These are phyloP conservation scores for Hymenoscyphus albidus DNA, from an alignment of 2,329 filamentous ascomycete genomes.

Conservation along the genomic window DNA sequence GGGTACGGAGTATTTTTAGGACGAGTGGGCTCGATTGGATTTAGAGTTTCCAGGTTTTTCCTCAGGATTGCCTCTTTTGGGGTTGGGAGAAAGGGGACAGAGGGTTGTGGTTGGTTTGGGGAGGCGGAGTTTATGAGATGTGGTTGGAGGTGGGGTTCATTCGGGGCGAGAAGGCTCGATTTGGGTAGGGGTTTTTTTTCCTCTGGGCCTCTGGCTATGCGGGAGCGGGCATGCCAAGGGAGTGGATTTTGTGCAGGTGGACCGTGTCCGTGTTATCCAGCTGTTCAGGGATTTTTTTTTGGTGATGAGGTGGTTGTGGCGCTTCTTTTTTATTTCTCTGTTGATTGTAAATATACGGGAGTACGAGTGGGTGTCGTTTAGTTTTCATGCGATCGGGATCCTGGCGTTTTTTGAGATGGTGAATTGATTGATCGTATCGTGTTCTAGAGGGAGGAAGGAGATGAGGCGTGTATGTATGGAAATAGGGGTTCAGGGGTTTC, in stretches of 20 bases:
- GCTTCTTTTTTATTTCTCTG: neutral
- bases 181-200: neutral
- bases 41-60: neutral
- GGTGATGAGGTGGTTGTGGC: neutral
- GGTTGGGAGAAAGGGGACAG: neutral
- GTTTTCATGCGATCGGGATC: neutral
- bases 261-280: neutral
- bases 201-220: too few species aligned
- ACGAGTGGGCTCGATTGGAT: neutral
- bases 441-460: too few species aligned
- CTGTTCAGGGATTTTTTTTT: neutral
- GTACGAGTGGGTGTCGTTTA: too few species aligned
- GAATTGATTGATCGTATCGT: too few species aligned
- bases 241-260: neutral
- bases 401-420: neutral
- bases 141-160: neutral
- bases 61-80: neutral
- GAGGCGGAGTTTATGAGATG: neutral
- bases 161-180: neutral
- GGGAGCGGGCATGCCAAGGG: too few species aligned
- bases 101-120: neutral
- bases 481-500: slow-evolving; percentile 1
- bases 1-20: neutral
- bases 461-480: neutral
- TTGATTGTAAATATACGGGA: neutral